Evolutionary conservation across 2,329 filamentous ascomycete species (phyloP).

Genomic region (Xylariaceae sp.): DNA sequence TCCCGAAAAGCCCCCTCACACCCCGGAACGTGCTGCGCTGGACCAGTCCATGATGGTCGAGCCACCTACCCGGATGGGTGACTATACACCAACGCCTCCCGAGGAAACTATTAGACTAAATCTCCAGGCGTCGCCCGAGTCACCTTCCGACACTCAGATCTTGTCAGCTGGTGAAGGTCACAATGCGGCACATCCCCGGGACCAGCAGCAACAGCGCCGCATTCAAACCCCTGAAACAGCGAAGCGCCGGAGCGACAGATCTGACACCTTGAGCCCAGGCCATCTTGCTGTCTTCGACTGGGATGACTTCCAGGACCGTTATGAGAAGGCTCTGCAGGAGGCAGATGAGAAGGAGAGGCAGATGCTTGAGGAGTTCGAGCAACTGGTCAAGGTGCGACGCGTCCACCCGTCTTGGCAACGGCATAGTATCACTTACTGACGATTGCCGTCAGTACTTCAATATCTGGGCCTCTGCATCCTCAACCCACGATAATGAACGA

Average conservation of each 20-base stretch:
- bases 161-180: conserved; percentile 17
- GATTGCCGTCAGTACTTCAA: conserved; percentile 60
- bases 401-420: background rate
- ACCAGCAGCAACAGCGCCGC: conserved; percentile 26
- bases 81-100: conserved; percentile 18
- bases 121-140: conserved; percentile 16
- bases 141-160: conserved; percentile 21
- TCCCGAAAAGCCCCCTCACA: conserved; percentile 20
- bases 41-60: conserved; percentile 33
- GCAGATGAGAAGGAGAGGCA: conserved; percentile 59
- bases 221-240: conserved; percentile 35
- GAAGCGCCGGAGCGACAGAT: conserved; percentile 33
- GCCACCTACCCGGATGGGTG: conserved; percentile 25
- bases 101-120: conserved; percentile 25
- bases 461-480: conserved; percentile 70
- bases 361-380: conserved; percentile 61
- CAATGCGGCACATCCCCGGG: conserved; percentile 13
- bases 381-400: conserved; percentile 55
- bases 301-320: conserved; percentile 67
- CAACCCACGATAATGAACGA: conserved; percentile 67
- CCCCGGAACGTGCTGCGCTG: conserved; percentile 19
- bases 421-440: conserved; percentile 3
- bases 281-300: conserved; percentile 63
- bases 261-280: conserved; percentile 41
- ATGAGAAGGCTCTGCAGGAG: conserved; percentile 58